Base-by-base conservation (phyloP, 495 filamentous ascomycete species). In the Xylaria grammica region DNA sequence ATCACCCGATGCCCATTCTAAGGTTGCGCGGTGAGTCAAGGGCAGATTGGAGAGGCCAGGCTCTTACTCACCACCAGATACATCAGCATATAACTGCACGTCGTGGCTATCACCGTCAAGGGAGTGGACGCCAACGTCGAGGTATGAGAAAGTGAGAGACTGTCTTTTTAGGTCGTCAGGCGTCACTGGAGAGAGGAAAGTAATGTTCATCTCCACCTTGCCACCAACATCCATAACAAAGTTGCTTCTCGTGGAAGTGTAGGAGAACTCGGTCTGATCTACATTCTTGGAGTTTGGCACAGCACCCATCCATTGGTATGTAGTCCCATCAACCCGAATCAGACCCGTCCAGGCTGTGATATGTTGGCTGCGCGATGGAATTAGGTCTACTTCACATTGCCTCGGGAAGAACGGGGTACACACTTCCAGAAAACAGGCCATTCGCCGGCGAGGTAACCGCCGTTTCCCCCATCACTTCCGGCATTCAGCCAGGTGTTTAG, bases 131-230 rank as follows among this genome's bases (percentile, higher is more conserved):
- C 88, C 81, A 26, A 94, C 82, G 17, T 86, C 85, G 26, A 97
- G 71, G 74, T 98, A 98, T n/a, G 90, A 90, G 26, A 92, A 93
- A 36, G 93, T 91, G 48, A 96, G 85, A 32, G 91, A 91, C 78
- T 98, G 94, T 48, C 93, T 86, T 63, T 89, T 81, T 65, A 93
- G 88, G 66, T 95, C 96, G 10, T 89, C 88, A 1, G 93, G 90
- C 13, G 91, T 97, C 46, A 98, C 90, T 0, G 94, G 94, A 4
- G 91, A 93, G 34, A 97, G 78, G 72, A 97, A 97, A 0, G 91
- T 92, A 22, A 96, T 81, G 3, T 86, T 88, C 74, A 98, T 79
- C 63, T 89, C 83, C 29, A 90, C 79, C 50, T 86, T 81, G 2
- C 84, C 79, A 22, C 75, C 85, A 22, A 97, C 88, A 30, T 81